Evolutionary conservation across 768 basidiomycete species (phyloP).

Genomic region (Leccinum arenicola): DNA sequence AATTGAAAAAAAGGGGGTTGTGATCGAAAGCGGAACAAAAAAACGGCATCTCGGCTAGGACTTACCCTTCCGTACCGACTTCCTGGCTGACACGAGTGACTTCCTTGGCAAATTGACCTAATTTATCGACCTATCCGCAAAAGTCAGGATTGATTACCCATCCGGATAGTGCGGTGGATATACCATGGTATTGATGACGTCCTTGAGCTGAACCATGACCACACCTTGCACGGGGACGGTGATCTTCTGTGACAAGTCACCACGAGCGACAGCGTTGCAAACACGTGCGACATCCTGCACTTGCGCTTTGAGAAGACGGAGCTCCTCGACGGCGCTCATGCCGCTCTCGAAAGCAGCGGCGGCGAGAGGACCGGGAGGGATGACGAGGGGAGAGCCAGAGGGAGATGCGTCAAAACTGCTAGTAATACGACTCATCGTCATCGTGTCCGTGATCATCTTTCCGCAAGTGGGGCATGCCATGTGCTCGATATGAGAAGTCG

Average conservation of each 20-base stretch:
- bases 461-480: constrained; percentile 56
- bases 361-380: constrained; percentile 55
- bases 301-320: constrained; percentile 77
- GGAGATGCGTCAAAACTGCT: constrained; percentile 26
- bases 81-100: constrained; percentile 84
- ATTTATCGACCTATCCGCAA: constrained; percentile 51
- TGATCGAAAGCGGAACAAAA: constrained; percentile 17
- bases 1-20: not conserved
- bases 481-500: constrained; percentile 40
- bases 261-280: constrained; percentile 75
- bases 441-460: constrained; percentile 44
- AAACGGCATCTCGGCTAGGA: constrained; percentile 10
- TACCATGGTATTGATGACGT: constrained; percentile 71
- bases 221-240: constrained; percentile 75
- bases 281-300: constrained; percentile 80
- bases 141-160: constrained; percentile 12
- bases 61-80: constrained; percentile 77
- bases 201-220: constrained; percentile 80
- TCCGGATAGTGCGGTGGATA: constrained; percentile 1
- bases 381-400: constrained; percentile 40
- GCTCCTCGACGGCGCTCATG: constrained; percentile 72
- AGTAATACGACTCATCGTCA: constrained; percentile 33
- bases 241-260: constrained; percentile 76
- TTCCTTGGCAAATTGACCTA: constrained; percentile 88
- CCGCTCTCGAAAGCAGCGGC: constrained; percentile 56